These are phyloP conservation scores for Craterostigma plantagineum DNA, from an alignment of 257 asterid genomes.

Conservation along the genomic window DNA sequence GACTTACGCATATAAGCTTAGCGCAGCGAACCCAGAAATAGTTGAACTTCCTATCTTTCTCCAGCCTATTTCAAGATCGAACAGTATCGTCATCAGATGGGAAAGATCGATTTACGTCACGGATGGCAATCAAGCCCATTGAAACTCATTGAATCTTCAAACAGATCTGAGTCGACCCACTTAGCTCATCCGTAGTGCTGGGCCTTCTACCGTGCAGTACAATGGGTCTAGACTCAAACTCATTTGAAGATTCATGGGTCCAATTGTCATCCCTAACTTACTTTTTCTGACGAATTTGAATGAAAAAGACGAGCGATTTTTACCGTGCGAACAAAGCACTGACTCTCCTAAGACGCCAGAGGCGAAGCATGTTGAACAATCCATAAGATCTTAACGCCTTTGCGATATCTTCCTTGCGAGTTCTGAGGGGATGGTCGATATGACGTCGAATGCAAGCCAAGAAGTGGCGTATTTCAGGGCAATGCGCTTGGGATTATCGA, in stretches of 20 bases:
- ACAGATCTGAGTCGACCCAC: too few species aligned
- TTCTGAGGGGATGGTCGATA: conserved; percentile 45
- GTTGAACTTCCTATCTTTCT: conserved; percentile 79
- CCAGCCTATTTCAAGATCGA: conserved; percentile 33
- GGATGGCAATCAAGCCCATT: background rate
- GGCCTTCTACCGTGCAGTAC: too few species aligned
- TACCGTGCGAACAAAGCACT: conserved; percentile 31
- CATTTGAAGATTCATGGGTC: too few species aligned
- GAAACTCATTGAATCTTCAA: too few species aligned
- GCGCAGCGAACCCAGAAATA: conserved; percentile 84
- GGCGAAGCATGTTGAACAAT: conserved; percentile 41
- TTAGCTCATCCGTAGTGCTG: too few species aligned
- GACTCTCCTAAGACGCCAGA: conserved; percentile 48
- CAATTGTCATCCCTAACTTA: too few species aligned
- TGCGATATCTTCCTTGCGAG: conserved; percentile 20
- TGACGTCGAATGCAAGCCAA: conserved; percentile 33
- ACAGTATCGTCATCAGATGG: background rate
- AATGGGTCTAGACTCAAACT: too few species aligned
- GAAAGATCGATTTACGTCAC: background rate
- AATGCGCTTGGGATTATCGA: conserved; percentile 25
- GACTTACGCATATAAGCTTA: conserved; percentile 74
- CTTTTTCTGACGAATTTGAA: too few species aligned
- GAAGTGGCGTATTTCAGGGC: conserved; percentile 27
- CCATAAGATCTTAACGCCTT: conserved; percentile 23
- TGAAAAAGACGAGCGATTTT: background rate